phyloP scores from a whole-genome alignment of 805 yeast genomes.

The Wickerhamomyces tratensis region DNA sequence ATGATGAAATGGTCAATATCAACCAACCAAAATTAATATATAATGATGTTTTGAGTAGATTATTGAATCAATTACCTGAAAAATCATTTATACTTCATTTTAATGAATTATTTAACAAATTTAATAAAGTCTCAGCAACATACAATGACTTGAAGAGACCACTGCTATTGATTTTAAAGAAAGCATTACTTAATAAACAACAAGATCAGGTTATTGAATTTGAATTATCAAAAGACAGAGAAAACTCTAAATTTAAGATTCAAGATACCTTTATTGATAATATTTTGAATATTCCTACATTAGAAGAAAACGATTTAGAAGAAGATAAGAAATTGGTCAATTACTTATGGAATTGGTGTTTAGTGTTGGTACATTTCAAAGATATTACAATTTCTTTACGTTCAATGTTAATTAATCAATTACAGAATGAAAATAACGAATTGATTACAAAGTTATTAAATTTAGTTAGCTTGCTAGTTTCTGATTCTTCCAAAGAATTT shows the following conservation, averaged over 20 bases:
- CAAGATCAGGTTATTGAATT: constrained; percentile 54
- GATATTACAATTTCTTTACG: constrained; percentile 59
- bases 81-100: constrained; percentile 23
- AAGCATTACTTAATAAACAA: constrained; percentile 35
- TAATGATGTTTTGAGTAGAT: constrained; percentile 26
- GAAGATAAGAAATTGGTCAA: constrained; percentile 25
- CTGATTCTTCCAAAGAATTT: constrained; percentile 20
- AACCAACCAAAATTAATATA: constrained; percentile 25
- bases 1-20: constrained; percentile 10
- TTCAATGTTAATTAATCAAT: constrained; percentile 45
- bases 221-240: constrained; percentile 34
- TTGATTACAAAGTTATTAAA: constrained; percentile 41
- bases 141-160: constrained; percentile 34
- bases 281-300: constrained; percentile 19
- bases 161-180: constrained; percentile 28
- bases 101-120: constrained; percentile 24
- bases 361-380: constrained; percentile 51
- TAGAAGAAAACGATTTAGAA: constrained; percentile 25
- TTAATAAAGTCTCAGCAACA: constrained; percentile 13
- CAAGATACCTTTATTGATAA: constrained; percentile 26
- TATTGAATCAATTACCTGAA: constrained; percentile 20
- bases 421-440: constrained; percentile 32
- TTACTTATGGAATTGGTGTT: constrained; percentile 61
- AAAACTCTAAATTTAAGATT: constrained; percentile 16
- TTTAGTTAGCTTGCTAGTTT: constrained; percentile 45